Conservation (phyloP, 768 basidiomycete species). For the Kwoniella sp. region DNA sequence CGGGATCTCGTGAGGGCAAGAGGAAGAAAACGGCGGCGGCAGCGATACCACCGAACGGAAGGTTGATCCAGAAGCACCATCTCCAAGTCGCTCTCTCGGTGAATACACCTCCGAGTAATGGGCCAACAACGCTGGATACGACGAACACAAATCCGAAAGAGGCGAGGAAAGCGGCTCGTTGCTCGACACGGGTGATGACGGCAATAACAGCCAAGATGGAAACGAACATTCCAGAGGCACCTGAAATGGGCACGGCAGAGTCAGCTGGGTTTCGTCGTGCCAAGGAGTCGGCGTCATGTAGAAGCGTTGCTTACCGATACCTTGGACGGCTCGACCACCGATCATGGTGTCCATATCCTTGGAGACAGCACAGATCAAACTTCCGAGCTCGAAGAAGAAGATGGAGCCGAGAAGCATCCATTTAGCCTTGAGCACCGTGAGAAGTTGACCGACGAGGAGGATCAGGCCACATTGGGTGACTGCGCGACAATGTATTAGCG, state of each 20-base stretch:
- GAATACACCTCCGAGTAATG: constrained; percentile 52
- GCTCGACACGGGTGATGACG: constrained; percentile 39
- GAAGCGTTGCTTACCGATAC: constrained; percentile 34
- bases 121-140: constrained; percentile 53
- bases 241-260: constrained; percentile 14
- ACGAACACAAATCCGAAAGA: constrained; percentile 48
- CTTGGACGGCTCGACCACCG: constrained; percentile 47
- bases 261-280: no score
- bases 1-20: constrained; percentile 51
- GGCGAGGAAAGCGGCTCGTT: constrained; percentile 52
- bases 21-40: constrained; percentile 55
- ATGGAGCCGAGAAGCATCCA: constrained; percentile 53
- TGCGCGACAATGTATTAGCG: not conserved
- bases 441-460: constrained; percentile 51
- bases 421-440: constrained; percentile 52
- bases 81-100: constrained; percentile 57
- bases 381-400: constrained; percentile 55
- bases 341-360: constrained; percentile 50
- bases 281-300: no score
- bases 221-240: constrained; percentile 57
- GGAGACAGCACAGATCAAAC: constrained; percentile 53
- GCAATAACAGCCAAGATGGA: constrained; percentile 58
- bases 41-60: constrained; percentile 51
- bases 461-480: constrained; percentile 52
- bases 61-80: constrained; percentile 56